phyloP scores from a whole-genome alignment of 345 rosid genomes.

The Clausena lansium region DNA sequence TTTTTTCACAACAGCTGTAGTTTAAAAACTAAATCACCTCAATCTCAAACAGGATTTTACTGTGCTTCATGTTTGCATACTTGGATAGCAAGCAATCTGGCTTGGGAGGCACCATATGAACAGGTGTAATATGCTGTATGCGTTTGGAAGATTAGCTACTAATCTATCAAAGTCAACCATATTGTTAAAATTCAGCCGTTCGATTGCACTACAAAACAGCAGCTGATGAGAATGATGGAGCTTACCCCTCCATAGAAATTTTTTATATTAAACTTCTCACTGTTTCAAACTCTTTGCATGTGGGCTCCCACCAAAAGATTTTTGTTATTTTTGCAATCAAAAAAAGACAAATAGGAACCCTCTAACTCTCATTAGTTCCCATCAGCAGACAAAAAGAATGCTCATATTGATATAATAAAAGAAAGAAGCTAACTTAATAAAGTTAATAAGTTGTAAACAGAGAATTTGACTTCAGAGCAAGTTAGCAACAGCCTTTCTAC shows the following conservation, averaged over 20 bases:
- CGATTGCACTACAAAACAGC: not conserved
- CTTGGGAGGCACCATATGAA: not conserved
- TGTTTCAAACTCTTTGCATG: constrained; percentile 4
- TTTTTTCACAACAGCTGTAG: too few relatives aligned
- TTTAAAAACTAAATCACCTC: too few relatives aligned
- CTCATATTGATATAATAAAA: not conserved
- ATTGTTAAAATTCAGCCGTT: constrained; percentile 10
- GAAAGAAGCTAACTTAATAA: not conserved
- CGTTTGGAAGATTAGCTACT: not conserved
- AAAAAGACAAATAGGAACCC: constrained; percentile 27
- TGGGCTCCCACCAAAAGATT: constrained; percentile 14
- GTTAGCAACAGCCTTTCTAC: not conserved
- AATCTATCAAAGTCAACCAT: constrained; percentile 17
- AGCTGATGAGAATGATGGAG: not conserved
- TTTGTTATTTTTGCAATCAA: constrained; percentile 2
- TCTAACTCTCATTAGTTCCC: not conserved
- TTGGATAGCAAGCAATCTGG: constrained; percentile 1
- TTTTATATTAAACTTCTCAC: not conserved
- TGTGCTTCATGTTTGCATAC: not conserved
- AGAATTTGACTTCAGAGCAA: constrained; percentile 18
- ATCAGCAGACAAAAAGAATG: not conserved
- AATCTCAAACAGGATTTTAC: too few relatives aligned
- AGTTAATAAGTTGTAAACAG: not conserved
- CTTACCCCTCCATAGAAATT: not conserved
- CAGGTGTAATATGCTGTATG: not conserved